These are phyloP conservation scores for Senna siamea DNA, from an alignment of 306 rosid species.

Conservation along the genomic window DNA sequence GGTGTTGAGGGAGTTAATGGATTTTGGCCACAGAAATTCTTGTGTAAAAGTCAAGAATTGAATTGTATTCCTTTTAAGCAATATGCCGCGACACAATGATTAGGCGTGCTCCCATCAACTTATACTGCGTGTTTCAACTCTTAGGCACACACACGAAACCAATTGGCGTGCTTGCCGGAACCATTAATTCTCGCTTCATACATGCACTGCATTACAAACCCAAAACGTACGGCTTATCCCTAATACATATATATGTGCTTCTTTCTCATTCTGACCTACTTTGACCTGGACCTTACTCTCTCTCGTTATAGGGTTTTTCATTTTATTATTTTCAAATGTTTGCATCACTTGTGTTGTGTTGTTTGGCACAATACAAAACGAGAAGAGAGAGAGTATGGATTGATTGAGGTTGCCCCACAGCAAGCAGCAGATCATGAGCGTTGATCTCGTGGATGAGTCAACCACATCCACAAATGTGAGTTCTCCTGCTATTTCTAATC, in stretches of 20 bases:
- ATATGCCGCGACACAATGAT: slow-evolving; percentile 61
- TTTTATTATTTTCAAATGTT: neutral
- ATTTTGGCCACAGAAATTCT: slow-evolving; percentile 36
- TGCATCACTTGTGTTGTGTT: neutral
- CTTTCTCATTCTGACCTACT: slow-evolving; percentile 44
- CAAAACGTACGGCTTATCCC: too few relatives aligned
- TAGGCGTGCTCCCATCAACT: slow-evolving; percentile 71
- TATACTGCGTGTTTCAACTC: slow-evolving; percentile 42
- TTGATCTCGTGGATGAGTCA: too few relatives aligned
- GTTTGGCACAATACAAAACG: neutral
- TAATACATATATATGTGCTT: slow-evolving; percentile 9
- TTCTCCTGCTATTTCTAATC: too few relatives aligned
- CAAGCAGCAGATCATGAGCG: too few relatives aligned
- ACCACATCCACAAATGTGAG: too few relatives aligned
- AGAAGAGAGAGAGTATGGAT: slow-evolving; percentile 8
- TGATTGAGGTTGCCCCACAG: too few relatives aligned
- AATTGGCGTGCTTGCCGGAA: slow-evolving; percentile 38
- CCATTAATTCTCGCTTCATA: neutral
- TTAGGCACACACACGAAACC: slow-evolving; percentile 14
- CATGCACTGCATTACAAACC: neutral
- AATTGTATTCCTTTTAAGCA: slow-evolving; percentile 57
- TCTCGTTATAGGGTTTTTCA: neutral
- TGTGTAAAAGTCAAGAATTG: slow-evolving; percentile 60
- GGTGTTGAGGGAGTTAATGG: slow-evolving; percentile 25
- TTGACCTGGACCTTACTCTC: slow-evolving; percentile 23